phyloP scores from a whole-genome alignment of 352 stramenopile genomes.

The Pythium angustatum region DNA sequence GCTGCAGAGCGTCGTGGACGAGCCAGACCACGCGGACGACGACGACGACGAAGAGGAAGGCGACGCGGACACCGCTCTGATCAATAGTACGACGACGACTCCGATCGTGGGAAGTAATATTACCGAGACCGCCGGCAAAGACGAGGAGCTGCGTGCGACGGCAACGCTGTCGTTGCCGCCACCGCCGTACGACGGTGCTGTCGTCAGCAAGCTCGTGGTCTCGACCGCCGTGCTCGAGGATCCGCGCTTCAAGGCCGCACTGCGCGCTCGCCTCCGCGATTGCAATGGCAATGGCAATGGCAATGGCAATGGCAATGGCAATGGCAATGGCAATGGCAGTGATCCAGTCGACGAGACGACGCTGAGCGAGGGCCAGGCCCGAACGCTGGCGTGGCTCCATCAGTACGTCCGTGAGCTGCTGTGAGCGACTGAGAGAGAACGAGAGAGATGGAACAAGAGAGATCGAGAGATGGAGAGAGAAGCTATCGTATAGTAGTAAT shows the following conservation, averaged over 20 bases:
- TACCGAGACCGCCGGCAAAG: too few species aligned
- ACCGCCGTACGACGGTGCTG: conserved; percentile 32
- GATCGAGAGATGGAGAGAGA: neutral
- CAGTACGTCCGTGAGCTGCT: conserved; percentile 19
- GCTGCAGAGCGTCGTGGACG: conserved; percentile 63
- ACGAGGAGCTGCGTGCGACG: conserved; percentile 10
- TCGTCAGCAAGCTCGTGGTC: too few species aligned
- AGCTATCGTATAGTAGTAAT: neutral
- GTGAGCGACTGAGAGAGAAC: neutral
- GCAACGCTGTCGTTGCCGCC: conserved; percentile 32
- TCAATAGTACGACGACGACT: too few species aligned
- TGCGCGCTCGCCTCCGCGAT: conserved; percentile 30
- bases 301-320: neutral
- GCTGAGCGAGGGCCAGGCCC: neutral
- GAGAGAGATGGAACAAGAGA: conserved; percentile 10
- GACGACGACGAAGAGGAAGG: conserved; percentile 29
- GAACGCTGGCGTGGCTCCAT: conserved; percentile 17
- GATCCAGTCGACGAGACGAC: neutral
- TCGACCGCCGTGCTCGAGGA: conserved; percentile 38
- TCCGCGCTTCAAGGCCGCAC: conserved; percentile 38
- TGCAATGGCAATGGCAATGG: neutral
- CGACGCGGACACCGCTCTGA: too few species aligned
- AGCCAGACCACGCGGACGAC: conserved; percentile 31
- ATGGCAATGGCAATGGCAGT: neutral
- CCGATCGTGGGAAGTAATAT: too few species aligned